Evolutionary conservation across 495 filamentous ascomycete species (phyloP).

Genomic region (Annulohypoxylon bovei): DNA sequence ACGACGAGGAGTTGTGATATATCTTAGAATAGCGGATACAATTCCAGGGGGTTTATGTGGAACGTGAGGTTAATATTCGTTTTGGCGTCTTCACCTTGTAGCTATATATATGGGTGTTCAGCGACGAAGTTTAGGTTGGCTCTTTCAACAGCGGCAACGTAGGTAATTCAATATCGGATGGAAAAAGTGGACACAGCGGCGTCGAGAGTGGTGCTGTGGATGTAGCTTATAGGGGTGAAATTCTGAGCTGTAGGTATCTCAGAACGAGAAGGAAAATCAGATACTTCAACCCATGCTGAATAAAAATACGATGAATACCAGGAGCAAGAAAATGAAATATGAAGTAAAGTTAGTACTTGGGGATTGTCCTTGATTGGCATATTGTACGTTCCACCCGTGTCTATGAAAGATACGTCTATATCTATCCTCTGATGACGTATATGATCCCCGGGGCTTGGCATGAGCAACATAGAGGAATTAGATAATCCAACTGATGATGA

Average conservation of each 20-base stretch:
- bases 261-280: background rate
- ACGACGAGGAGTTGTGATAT: background rate
- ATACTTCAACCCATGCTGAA: conserved; percentile 4
- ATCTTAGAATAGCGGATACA: background rate
- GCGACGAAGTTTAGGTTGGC: background rate
- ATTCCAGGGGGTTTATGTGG: background rate
- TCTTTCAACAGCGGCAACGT: conserved; percentile 10
- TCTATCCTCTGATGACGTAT: too few species aligned
- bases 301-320: background rate
- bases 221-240: background rate
- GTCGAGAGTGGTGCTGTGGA: background rate
- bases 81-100: background rate
- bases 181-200: background rate
- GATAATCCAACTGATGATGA: too few species aligned
- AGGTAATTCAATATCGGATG: background rate
- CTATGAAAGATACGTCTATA: too few species aligned
- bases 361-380: background rate
- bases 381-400: background rate
- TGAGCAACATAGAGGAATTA: too few species aligned
- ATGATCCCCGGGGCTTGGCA: too few species aligned
- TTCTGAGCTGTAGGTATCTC: background rate
- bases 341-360: background rate
- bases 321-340: background rate
- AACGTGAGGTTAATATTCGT: background rate
- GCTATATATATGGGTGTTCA: background rate